Evolutionary conservation across 2,329 filamentous ascomycete genomes (phyloP).

Genomic region (Alternaria sp.): DNA sequence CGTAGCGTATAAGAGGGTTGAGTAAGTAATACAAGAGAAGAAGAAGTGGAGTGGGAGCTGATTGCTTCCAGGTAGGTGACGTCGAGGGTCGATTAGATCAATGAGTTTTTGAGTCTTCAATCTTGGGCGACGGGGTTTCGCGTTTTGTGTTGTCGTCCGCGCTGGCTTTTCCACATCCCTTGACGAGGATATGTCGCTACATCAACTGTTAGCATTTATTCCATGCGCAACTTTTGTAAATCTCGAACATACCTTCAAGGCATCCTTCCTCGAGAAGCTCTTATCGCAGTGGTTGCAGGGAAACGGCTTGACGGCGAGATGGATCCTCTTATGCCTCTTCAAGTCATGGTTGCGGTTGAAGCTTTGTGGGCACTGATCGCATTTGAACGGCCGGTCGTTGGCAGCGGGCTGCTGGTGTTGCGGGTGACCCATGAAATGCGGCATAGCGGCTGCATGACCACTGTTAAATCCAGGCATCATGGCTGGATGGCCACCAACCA

Average conservation of each 20-base stretch:
- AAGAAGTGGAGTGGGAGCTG: constrained; percentile 20
- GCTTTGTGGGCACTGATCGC: constrained; percentile 88
- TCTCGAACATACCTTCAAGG: constrained; percentile 78
- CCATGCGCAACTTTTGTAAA: constrained; percentile 32
- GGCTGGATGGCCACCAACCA: constrained; percentile 68
- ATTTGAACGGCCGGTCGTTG: constrained; percentile 91
- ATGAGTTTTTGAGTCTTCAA: constrained; percentile 43
- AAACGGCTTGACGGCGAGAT: constrained; percentile 94
- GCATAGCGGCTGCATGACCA: constrained; percentile 70
- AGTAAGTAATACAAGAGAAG: constrained; percentile 48
- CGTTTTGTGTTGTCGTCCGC: constrained; percentile 44
- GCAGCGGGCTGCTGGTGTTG: constrained; percentile 60
- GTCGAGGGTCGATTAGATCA: constrained; percentile 14
- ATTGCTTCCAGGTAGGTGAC: background rate
- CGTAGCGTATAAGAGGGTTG: constrained; percentile 15
- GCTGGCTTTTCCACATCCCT: constrained; percentile 67
- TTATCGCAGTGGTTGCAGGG: constrained; percentile 92
- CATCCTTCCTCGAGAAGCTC: constrained; percentile 96
- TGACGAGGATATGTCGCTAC: constrained; percentile 72
- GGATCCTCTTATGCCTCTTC: constrained; percentile 94
- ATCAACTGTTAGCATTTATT: constrained; percentile 33
- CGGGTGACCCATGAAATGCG: constrained; percentile 65
- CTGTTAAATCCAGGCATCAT: constrained; percentile 69
- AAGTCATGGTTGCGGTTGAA: constrained; percentile 97
- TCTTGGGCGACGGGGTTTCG: constrained; percentile 46